Base-by-base conservation (phyloP, 768 basidiomycete species). In the Rhodosporidiobolus sp. region DNA sequence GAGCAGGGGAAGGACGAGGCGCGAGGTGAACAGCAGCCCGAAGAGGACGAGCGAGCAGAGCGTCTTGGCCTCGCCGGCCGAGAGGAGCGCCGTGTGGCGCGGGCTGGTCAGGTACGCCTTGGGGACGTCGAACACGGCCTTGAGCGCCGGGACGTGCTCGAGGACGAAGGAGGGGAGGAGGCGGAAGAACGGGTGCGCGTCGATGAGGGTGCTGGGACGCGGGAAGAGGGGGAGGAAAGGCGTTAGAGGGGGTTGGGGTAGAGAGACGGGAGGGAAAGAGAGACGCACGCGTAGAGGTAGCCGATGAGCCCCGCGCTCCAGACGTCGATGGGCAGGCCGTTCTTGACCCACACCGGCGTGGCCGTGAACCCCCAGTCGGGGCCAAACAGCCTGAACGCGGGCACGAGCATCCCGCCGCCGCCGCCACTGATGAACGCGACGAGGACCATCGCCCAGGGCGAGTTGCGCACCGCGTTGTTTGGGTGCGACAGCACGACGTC, bases 131-230 rank as follows among this genome's bases (percentile, higher is more conserved):
- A 75, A 9, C 24, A 65, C 11, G 19, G n/a, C 16, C 38, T 28
- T 22, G 52, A 70, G 55, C 26, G 46, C 56, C 32, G 75, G 71
- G 19, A 70, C 24, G 63, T 70, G 65, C 24, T 32, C 35, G 57
- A 70, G 45, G 34, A 67, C 14, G 63, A 56, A 64, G 3, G 67
- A 9, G 48, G 69, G 71, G 17, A 70, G 60, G 11, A 48, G 43
- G 30, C 72, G 72, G 75, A 76, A 73, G 63, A 71, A 50, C 12
- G 75, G 75, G 67, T 76, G 75, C 20, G 75, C 75, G 61, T 73
- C 69, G 67, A 73, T 76, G 49, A 76, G 72, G 1, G 75, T 76
- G 22, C 69, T 70, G 66, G 24, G 48, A 26, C 17, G 54, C 10
- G 55, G 35, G 45, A 17, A 32, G 0, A 4, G 32, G 22, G 16